Evolutionary conservation across 345 rosid species (phyloP).

Genomic region (Raphanus sativus): DNA sequence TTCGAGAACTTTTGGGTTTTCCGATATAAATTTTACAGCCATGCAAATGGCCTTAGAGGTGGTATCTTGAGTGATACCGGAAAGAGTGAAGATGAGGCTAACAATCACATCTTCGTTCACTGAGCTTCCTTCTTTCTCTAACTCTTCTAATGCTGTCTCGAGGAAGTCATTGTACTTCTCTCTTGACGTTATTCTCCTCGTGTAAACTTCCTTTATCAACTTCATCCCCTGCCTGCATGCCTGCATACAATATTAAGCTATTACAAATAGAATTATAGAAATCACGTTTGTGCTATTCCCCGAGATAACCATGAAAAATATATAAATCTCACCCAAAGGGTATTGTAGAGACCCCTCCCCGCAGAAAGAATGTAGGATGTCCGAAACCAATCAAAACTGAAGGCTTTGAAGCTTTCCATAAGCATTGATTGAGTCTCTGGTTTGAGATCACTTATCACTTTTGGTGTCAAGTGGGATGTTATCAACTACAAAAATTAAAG

Average conservation of each 20-base stretch:
- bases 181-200: slow-evolving; percentile 22
- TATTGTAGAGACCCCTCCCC: slow-evolving; percentile 32
- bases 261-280: too few relatives aligned
- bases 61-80: slow-evolving; percentile 31
- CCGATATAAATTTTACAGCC: slow-evolving; percentile 30
- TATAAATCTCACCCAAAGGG: slow-evolving; percentile 30
- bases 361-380: slow-evolving; percentile 17
- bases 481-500: slow-evolving; percentile 36
- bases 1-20: slow-evolving; percentile 37
- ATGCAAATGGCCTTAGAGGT: slow-evolving; percentile 35
- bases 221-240: slow-evolving; percentile 28
- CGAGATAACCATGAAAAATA: too few relatives aligned
- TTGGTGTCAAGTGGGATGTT: slow-evolving; percentile 30
- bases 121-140: slow-evolving; percentile 19
- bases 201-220: slow-evolving; percentile 13
- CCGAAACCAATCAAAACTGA: slow-evolving; percentile 41
- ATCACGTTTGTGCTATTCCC: too few relatives aligned
- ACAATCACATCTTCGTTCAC: slow-evolving; percentile 11
- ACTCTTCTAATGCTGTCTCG: slow-evolving; percentile 26
- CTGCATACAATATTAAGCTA: background rate
- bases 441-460: slow-evolving; percentile 39
- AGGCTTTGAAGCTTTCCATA: slow-evolving; percentile 12
- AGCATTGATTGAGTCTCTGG: slow-evolving; percentile 20
- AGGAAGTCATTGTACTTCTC: slow-evolving; percentile 29
- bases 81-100: slow-evolving; percentile 30